A percentile compares a stretch with the other conserved stretches of the same genome.
Evolutionary conservation across 352 stramenopile genomes (phyloP).

Genomic region (Pilasporangium apinafurcum): DNA sequence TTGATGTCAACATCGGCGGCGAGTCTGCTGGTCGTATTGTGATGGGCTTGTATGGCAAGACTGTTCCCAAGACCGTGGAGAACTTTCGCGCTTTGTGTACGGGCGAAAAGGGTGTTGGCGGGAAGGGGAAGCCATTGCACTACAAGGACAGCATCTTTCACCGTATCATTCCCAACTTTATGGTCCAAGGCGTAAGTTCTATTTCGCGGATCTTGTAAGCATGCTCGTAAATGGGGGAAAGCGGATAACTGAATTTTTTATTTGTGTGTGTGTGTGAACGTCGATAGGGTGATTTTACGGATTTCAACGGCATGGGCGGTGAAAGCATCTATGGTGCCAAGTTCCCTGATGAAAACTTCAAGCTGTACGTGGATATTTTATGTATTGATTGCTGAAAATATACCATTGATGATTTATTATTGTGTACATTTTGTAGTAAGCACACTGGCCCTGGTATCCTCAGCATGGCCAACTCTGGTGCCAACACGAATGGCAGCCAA

Average conservation of each 20-base stretch:
- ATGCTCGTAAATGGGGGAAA: not conserved
- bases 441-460: conserved; percentile 62
- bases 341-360: conserved; percentile 86
- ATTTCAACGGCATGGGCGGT: conserved; percentile 69
- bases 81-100: conserved; percentile 57
- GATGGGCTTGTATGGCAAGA: conserved; percentile 81
- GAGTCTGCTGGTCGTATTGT: conserved; percentile 74
- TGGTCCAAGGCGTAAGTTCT: conserved; percentile 73
- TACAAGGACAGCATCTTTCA: conserved; percentile 97
- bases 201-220: not conserved
- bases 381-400: not conserved
- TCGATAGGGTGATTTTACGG: conserved; percentile 81
- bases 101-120: conserved; percentile 67
- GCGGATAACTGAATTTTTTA: not conserved
- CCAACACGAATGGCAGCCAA: conserved; percentile 94
- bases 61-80: conserved; percentile 78
- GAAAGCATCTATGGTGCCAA: conserved; percentile 78
- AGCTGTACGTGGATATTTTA: conserved; percentile 33
- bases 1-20: conserved; percentile 94
- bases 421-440: conserved; percentile 25
- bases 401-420: not conserved
- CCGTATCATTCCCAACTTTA: conserved; percentile 95
- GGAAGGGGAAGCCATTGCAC: conserved; percentile 93
- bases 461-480: conserved; percentile 82
- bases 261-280: conserved; percentile 1